These are phyloP conservation scores for Ophiocordyceps sinensis DNA, from an alignment of 2,329 filamentous ascomycete genomes.

Conservation along the genomic window DNA sequence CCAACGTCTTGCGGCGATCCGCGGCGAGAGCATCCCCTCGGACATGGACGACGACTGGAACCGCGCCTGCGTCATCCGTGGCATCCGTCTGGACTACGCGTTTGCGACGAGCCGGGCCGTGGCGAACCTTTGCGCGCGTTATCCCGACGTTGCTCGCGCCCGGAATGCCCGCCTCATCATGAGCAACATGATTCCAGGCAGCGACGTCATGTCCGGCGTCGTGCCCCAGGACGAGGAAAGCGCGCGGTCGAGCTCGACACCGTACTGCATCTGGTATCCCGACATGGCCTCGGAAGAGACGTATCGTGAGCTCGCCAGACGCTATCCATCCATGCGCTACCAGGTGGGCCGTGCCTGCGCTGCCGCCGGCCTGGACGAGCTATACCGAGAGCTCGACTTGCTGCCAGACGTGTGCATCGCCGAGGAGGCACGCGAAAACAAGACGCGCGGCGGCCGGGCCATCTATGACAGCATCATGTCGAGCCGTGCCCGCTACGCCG, in stretches of 20 bases:
- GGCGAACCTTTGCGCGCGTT: background rate
- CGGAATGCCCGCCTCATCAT: slow-evolving; percentile 21
- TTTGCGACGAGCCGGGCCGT: background rate
- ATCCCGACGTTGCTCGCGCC: background rate
- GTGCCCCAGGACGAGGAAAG: slow-evolving; percentile 3
- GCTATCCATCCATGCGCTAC: slow-evolving; percentile 20
- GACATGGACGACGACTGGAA: background rate
- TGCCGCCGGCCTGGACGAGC: slow-evolving; percentile 18
- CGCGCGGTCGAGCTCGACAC: slow-evolving; percentile 7
- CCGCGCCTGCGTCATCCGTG: background rate
- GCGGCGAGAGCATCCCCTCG: background rate
- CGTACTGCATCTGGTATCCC: slow-evolving; percentile 28
- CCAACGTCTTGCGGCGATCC: background rate
- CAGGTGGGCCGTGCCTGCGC: slow-evolving; percentile 25
- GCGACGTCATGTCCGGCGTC: slow-evolving; percentile 5
- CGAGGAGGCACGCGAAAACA: slow-evolving; percentile 22
- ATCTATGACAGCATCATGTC: slow-evolving; percentile 19
- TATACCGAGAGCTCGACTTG: slow-evolving; percentile 21
- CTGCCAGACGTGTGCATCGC: slow-evolving; percentile 24
- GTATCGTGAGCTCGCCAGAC: slow-evolving; percentile 15
- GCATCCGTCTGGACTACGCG: background rate
- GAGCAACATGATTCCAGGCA: slow-evolving; percentile 14
- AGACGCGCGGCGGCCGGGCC: slow-evolving; percentile 1
- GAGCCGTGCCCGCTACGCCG: slow-evolving; percentile 9
- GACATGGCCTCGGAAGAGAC: slow-evolving; percentile 20